Percentiles rank a stretch among this genome's conserved stretches.
phyloP scores from a whole-genome alignment of 208 protist genomes.

The Leishmania braziliensis region DNA sequence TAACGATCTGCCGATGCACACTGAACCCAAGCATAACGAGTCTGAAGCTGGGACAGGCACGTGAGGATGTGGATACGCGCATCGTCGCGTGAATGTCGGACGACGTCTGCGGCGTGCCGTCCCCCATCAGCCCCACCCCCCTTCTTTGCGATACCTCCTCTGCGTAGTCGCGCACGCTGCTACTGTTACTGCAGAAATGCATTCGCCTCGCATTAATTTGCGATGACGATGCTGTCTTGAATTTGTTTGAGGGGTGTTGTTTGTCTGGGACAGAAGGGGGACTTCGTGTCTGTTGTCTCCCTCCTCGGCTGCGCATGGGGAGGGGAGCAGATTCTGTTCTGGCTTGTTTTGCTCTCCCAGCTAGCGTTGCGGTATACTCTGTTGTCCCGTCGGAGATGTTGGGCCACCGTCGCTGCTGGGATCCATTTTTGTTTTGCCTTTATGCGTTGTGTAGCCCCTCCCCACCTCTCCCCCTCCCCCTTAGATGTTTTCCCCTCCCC shows the following conservation, averaged over 20 bases:
- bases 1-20: neutral
- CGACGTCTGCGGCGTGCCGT: neutral
- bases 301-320: neutral
- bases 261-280: neutral
- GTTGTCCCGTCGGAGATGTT: neutral
- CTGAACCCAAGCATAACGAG: neutral
- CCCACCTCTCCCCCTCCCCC: neutral
- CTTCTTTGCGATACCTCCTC: neutral
- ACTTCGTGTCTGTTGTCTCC: constrained; percentile 1
- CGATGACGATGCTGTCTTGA: neutral
- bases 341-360: constrained; percentile 23
- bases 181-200: neutral
- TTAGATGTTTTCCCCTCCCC: neutral
- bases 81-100: neutral
- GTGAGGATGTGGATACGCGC: neutral
- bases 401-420: neutral
- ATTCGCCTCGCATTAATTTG: neutral
- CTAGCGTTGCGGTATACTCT: no score
- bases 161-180: neutral
- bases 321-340: neutral
- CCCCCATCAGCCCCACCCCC: no score
- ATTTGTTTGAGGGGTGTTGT: neutral
- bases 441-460: neutral
- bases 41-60: neutral
- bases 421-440: neutral